Base-by-base conservation (phyloP, 306 rosid genomes). In the Pyrus betulifolia region DNA sequence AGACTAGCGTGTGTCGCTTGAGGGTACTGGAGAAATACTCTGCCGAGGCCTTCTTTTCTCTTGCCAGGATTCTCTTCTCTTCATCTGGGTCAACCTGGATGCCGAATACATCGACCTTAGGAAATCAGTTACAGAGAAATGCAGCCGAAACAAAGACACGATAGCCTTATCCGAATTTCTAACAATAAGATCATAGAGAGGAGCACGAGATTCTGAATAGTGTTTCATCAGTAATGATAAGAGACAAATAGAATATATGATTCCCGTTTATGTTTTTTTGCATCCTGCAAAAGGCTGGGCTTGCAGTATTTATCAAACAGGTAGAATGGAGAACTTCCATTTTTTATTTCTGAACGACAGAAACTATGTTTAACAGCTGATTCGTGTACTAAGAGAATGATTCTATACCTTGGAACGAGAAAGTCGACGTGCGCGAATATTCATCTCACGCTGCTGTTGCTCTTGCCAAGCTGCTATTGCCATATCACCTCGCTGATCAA, bases 381-480 rank as follows among this genome's bases (percentile, higher is more conserved):
- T 30, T 74, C n/a, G 27, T 30, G 46, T 60, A 13, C 51, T 11
- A 61, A 21, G 40, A 15, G 72, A 42, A 71, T 7, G 23, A 49
- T 15, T 22, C 55, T 55, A 70, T 87, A 94, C 98, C 98, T 94
- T 94, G 55, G 98, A 90, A 74, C 89, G 96, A 52, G 98, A 86
- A 80, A 94, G 96, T 75, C 87, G 93, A 13, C 98, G 97, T 19
- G 82, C 97, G 4, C 98, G 97, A 69, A 90, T 70, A 85, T 84
- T 84, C 85, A 94, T 65, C 88, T 89, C 92, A 13, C 87, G 89
- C 79, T 94, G 98, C 80, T 94, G 98, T 84, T 92, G 98, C 85
- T 94, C 98, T 21, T 97, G 95, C 98, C 98, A 94, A 81, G 98
- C 98, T 55, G 87, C 93, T 84, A 92, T 84, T 52, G 97, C 98